Conservation (phyloP, 1,284 basidiomycete genomes). For the Ceratobasidium sp. region DNA sequence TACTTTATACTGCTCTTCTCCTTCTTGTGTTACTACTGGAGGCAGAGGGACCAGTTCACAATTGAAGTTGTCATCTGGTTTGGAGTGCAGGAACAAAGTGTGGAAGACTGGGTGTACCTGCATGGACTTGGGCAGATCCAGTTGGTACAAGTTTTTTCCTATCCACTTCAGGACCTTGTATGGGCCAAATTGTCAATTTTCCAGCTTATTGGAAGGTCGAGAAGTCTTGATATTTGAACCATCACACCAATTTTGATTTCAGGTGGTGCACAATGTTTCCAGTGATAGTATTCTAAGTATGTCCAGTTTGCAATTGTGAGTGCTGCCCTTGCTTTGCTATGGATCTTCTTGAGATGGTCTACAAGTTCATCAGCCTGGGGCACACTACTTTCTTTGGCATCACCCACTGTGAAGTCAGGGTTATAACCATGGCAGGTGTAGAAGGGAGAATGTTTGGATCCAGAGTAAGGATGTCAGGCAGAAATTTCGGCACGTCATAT, state of each 20-base stretch:
- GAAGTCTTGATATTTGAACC: slow-evolving; percentile 47
- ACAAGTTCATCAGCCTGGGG: slow-evolving; percentile 2
- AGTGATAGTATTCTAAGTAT: neutral
- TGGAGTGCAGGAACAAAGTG: slow-evolving; percentile 46
- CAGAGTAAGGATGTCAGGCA: too few species aligned
- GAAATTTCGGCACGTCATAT: too few species aligned
- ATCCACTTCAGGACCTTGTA: slow-evolving; percentile 46
- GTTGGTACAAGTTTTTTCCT: slow-evolving; percentile 41
- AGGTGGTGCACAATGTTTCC: neutral
- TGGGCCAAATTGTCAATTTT: slow-evolving; percentile 46
- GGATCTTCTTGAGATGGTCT: neutral
- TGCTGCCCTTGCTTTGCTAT: slow-evolving; percentile 5
- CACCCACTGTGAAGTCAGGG: slow-evolving; percentile 11
- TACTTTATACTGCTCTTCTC: slow-evolving; percentile 45
- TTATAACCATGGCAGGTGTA: slow-evolving; percentile 27
- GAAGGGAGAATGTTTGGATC: neutral
- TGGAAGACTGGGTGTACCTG: slow-evolving; percentile 53
- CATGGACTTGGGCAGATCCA: slow-evolving; percentile 47
- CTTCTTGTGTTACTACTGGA: slow-evolving; percentile 40
- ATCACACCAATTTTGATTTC: slow-evolving; percentile 47
- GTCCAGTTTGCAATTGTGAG: slow-evolving; percentile 1
- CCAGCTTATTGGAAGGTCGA: slow-evolving; percentile 50
- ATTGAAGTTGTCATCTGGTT: neutral
- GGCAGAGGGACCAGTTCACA: neutral
- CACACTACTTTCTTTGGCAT: slow-evolving; percentile 10